These are phyloP conservation scores for Musa schizocarpa DNA, from an alignment of 176 grass and related monocot genomes.

Conservation along the genomic window DNA sequence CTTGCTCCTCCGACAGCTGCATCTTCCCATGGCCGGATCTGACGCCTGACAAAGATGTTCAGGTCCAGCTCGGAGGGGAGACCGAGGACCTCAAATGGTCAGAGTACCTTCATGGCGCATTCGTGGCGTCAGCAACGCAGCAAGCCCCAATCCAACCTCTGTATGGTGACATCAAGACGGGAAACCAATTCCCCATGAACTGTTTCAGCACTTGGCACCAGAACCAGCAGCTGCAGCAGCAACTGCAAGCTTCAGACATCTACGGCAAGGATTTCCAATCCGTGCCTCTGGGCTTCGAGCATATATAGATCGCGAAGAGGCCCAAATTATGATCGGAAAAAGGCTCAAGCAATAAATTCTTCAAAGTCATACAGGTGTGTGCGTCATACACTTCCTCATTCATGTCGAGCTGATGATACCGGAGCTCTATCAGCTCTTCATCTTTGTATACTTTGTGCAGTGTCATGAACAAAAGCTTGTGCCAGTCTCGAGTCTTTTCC, in stretches of 20 bases:
- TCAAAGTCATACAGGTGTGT: neutral
- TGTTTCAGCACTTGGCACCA: constrained; percentile 38
- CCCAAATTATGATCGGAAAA: neutral
- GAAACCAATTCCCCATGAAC: constrained; percentile 43
- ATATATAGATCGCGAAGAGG: constrained; percentile 31
- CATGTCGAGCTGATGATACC: neutral
- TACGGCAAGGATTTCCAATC: constrained; percentile 64
- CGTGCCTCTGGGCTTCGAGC: constrained; percentile 50
- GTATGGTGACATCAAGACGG: constrained; percentile 46
- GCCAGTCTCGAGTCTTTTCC: neutral
- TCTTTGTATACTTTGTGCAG: neutral
- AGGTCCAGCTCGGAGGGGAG: constrained; percentile 24
- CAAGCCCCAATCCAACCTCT: constrained; percentile 37
- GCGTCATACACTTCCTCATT: neutral
- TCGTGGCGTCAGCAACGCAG: constrained; percentile 27
- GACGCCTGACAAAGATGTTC: constrained; percentile 31
- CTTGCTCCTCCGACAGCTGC: constrained; percentile 34
- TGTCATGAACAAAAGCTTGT: constrained; percentile 3
- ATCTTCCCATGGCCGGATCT: constrained; percentile 58
- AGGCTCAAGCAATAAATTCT: neutral
- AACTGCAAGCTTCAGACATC: constrained; percentile 36
- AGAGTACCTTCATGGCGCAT: constrained; percentile 53
- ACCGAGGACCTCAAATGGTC: constrained; percentile 71
- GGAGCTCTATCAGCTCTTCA: neutral
- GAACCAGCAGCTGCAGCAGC: constrained; percentile 47